phyloP scores from a whole-genome alignment of 208 protist species.

The Wallacemonas sp. region DNA sequence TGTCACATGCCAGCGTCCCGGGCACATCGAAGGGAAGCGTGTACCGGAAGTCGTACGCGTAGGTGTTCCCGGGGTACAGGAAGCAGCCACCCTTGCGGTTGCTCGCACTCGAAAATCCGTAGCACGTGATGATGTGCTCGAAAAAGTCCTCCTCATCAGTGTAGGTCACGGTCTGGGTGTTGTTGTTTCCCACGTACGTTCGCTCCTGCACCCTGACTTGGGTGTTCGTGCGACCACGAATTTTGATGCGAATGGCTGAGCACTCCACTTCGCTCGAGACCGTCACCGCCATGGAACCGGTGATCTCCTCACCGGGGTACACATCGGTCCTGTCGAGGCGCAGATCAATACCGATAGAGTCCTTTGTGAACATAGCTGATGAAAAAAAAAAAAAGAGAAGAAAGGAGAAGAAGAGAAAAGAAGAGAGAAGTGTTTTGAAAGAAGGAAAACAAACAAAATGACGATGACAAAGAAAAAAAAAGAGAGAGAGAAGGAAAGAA shows the following conservation, averaged over 20 bases:
- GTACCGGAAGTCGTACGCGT: not conserved
- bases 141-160: not conserved
- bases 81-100: slow-evolving; percentile 7
- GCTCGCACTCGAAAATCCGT: not conserved
- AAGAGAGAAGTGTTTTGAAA: not conserved
- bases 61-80: not conserved
- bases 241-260: not conserved
- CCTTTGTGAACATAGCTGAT: not conserved
- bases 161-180: not conserved
- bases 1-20: not conserved
- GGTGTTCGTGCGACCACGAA: not conserved
- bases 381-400: not conserved
- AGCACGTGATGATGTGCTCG: slow-evolving; percentile 4
- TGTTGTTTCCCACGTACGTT: too few species aligned
- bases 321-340: not conserved
- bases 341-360: not conserved
- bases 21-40: not conserved
- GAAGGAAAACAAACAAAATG: not conserved
- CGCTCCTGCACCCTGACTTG: not conserved
- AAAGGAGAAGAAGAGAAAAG: not conserved
- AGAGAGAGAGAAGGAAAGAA: too few species aligned
- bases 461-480: not conserved
- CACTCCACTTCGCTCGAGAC: not conserved
- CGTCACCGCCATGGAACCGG: not conserved
- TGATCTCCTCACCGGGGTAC: not conserved